Evolutionary conservation across 305 asterid species (phyloP), one percentile per base, ranked within the genome.

Genomic region (Plantago lanceolata): DNA sequence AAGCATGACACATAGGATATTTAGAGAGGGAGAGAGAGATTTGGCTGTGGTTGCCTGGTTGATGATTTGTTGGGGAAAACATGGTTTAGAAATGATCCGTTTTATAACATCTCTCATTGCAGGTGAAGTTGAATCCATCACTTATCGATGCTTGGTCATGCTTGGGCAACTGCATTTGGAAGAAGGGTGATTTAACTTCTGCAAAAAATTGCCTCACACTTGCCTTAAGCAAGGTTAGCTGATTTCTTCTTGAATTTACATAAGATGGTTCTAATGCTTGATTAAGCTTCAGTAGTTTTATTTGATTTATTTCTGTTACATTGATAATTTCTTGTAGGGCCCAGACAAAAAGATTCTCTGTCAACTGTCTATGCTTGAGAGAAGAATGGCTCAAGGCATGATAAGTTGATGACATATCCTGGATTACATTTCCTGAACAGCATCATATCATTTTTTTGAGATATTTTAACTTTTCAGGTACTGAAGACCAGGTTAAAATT

Each of bases 161-260:
- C 78, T 81, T 91, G 75, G 95, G 95, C 24, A 85, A 85, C 77
- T 86, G 95, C 85, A 86, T 91, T 66, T 91, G 98, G 98, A 91
- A 91, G 90, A 91, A 91, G 73, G 94, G 94, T 19, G 95, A 91
- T 75, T 73, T 88, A 55, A 71, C 78, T 47, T 79, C 90, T 5
- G 95, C 96, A 6, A 92, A 86, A 80, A 89, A 89, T 75, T 89
- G 96, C 73, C 78, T 79, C 57, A 85, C 79, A 61, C 85, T 86
- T 73, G 98, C 96, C 52, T 68, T 92, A 70, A 84, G 86, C 80
- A 92, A 92, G 96, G 96, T 92, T 61, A 33, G 13, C 72, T 31
- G 72, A 59, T 35, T 48, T 54, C 60, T 60, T 75, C 58, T 52
- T 51, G 47, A 15, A 61, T 48, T 48, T 67, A 19, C 29, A 49